Conservation (phyloP, 2,329 filamentous ascomycete species). For the Diaporthe sp. region DNA sequence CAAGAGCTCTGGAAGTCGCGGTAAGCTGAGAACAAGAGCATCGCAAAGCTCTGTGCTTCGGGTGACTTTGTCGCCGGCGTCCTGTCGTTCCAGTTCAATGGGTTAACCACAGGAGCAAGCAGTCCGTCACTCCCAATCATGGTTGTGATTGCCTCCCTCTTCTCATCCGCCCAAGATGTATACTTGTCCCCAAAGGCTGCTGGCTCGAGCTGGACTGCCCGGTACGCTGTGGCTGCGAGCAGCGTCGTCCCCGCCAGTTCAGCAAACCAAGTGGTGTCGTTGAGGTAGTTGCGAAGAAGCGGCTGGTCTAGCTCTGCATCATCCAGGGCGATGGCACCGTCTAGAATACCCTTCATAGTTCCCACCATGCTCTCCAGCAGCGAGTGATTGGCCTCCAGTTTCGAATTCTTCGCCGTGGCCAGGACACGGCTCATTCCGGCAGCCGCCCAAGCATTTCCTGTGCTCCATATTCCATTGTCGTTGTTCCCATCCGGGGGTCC, state of each 20-base stretch:
- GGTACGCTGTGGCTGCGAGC: background rate
- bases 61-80: background rate
- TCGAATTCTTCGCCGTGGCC: background rate
- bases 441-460: background rate
- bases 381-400: background rate
- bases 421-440: slow-evolving; percentile 8
- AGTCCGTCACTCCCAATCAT: background rate
- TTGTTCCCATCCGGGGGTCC: background rate
- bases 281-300: slow-evolving; percentile 9
- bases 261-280: background rate
- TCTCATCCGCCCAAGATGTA: background rate
- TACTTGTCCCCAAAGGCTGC: background rate
- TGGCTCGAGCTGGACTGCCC: background rate
- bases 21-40: background rate
- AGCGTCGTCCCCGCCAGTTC: background rate
- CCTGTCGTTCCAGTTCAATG: background rate
- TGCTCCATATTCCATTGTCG: background rate
- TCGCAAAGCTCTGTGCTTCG: slow-evolving; percentile 16
- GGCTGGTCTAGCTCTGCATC: background rate
- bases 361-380: background rate
- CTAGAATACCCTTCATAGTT: background rate
- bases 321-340: background rate
- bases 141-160: background rate
- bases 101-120: background rate
- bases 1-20: background rate